Conservation (phyloP, 306 rosid species). For the apple (Malus domestica) region DNA sequence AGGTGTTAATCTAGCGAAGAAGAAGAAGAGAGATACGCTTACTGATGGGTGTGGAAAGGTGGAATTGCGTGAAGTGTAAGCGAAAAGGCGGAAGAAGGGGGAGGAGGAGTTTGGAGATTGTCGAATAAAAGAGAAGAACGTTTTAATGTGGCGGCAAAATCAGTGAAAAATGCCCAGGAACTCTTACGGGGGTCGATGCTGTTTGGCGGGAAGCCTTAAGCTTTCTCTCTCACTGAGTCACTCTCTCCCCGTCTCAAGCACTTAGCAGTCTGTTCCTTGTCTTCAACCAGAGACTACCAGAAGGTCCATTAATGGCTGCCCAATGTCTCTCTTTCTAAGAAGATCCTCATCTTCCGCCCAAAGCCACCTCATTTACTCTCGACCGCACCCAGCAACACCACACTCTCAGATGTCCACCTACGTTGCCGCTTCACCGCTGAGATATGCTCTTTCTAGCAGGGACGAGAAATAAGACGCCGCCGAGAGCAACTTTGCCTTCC, state of each 20-base stretch:
- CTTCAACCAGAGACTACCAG: neutral
- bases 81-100: no score
- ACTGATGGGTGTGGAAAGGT: neutral
- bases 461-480: slow-evolving; percentile 24
- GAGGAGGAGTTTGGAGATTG: neutral
- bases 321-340: slow-evolving; percentile 42
- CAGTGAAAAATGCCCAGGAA: neutral
- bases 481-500: slow-evolving; percentile 46
- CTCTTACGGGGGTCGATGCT: neutral
- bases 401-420: slow-evolving; percentile 33
- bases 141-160: slow-evolving; percentile 13
- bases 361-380: neutral
- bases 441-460: slow-evolving; percentile 40
- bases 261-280: neutral
- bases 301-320: slow-evolving; percentile 34
- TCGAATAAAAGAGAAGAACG: neutral
- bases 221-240: neutral
- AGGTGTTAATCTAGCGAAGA: neutral
- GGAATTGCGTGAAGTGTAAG: neutral
- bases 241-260: neutral
- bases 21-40: neutral
- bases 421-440: slow-evolving; percentile 36
- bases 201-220: neutral
- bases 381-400: neutral
- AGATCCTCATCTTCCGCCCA: slow-evolving; percentile 22